phyloP scores from a whole-genome alignment of 2,329 filamentous ascomycete species.

The Parastagonospora avenae region DNA sequence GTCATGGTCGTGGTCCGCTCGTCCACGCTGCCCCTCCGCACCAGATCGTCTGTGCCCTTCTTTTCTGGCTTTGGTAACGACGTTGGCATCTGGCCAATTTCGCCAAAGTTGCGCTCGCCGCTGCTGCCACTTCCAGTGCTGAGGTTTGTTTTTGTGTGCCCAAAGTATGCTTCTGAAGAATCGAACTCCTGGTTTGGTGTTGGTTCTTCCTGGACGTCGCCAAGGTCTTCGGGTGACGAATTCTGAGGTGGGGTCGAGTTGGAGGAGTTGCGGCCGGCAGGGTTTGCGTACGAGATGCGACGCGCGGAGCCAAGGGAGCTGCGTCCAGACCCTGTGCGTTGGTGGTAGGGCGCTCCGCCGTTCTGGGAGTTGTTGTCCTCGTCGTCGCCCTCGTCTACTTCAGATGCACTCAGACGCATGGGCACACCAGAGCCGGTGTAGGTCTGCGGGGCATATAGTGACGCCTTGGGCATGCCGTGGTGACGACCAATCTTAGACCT shows the following conservation, averaged over 20 bases:
- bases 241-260: constrained; percentile 60
- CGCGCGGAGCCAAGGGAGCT: constrained; percentile 62
- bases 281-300: constrained; percentile 45
- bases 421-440: constrained; percentile 80
- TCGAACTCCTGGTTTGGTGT: constrained; percentile 52
- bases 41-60: constrained; percentile 73
- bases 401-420: constrained; percentile 89
- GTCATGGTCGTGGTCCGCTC: constrained; percentile 77
- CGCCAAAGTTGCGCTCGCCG: constrained; percentile 58
- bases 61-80: constrained; percentile 49
- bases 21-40: constrained; percentile 79
- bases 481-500: constrained; percentile 82
- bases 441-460: constrained; percentile 80
- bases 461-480: constrained; percentile 78
- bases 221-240: constrained; percentile 45
- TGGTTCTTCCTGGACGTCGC: constrained; percentile 50
- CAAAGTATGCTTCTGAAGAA: constrained; percentile 50
- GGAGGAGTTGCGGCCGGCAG: constrained; percentile 55
- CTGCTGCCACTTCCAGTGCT: constrained; percentile 51
- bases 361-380: constrained; percentile 64
- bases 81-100: constrained; percentile 57
- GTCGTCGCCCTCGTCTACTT: constrained; percentile 87
- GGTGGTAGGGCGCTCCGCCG: constrained; percentile 58
- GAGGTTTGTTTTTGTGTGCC: constrained; percentile 48
- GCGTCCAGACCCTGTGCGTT: constrained; percentile 73